phyloP scores from a whole-genome alignment of 768 basidiomycete species.

The Pulveroboletus sp. region DNA sequence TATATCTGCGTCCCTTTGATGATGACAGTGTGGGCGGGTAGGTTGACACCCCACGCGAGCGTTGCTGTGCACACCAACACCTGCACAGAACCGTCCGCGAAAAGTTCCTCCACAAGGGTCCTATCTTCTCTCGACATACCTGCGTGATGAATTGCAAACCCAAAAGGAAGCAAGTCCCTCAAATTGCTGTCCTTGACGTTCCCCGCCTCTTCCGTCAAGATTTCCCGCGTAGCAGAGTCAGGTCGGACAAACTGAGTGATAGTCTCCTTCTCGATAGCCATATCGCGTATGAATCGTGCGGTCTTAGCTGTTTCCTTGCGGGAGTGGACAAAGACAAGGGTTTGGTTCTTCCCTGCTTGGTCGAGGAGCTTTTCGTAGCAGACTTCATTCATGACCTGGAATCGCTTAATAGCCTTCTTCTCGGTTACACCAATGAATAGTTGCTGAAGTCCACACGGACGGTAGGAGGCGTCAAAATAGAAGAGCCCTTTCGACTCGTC shows the following conservation, averaged over 20 bases:
- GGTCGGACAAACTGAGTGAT: slow-evolving; percentile 95
- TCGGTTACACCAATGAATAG: slow-evolving; percentile 98
- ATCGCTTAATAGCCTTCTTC: slow-evolving; percentile 98
- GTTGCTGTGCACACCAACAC: slow-evolving; percentile 97
- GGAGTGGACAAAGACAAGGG: slow-evolving; percentile 95
- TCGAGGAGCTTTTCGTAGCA: slow-evolving; percentile 99
- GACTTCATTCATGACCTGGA: slow-evolving; percentile 97
- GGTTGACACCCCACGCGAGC: slow-evolving; percentile 98
- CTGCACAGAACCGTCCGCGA: slow-evolving; percentile 86
- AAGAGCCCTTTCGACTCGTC: slow-evolving; percentile 90
- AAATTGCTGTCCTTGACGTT: slow-evolving; percentile 81
- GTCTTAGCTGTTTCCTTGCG: slow-evolving; percentile 99
- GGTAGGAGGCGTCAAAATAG: slow-evolving; percentile 92
- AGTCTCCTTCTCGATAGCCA: slow-evolving; percentile 94
- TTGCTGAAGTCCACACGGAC: slow-evolving; percentile 93
- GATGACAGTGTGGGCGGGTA: slow-evolving; percentile 96
- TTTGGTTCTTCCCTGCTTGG: slow-evolving; percentile 85
- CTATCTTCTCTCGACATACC: slow-evolving; percentile 94
- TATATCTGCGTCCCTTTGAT: slow-evolving; percentile 99
- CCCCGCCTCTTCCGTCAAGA: slow-evolving; percentile 77
- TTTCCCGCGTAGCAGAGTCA: slow-evolving; percentile 87
- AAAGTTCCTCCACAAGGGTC: slow-evolving; percentile 88
- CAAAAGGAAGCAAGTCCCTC: slow-evolving; percentile 88
- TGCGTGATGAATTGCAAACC: slow-evolving; percentile 97
- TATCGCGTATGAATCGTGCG: slow-evolving; percentile 87